Evolutionary conservation across 352 stramenopile species (phyloP).

Genomic region (Aphanomyces euteiches): DNA sequence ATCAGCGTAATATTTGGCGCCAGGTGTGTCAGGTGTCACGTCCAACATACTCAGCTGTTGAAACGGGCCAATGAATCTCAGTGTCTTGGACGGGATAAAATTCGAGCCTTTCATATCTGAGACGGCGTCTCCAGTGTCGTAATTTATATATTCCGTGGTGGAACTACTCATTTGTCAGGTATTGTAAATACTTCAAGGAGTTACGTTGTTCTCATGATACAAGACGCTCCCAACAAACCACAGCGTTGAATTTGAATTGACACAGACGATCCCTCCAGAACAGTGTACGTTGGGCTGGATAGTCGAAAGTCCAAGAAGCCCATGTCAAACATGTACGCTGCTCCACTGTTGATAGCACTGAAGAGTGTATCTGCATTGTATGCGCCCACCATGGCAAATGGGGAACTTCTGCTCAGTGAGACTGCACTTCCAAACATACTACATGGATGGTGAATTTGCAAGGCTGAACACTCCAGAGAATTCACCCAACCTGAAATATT

Average conservation of each 20-base stretch:
- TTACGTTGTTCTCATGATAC: conserved; percentile 52
- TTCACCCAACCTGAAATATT: conserved; percentile 67
- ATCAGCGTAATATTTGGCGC: conserved; percentile 31
- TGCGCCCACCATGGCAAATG: conserved; percentile 86
- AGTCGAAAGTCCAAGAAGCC: conserved; percentile 86
- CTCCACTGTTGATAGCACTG: conserved; percentile 87
- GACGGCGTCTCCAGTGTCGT: conserved; percentile 68
- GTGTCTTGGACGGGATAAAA: not conserved
- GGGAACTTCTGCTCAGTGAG: conserved; percentile 47
- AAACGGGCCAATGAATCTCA: conserved; percentile 54
- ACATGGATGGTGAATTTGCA: conserved; percentile 24
- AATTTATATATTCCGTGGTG: conserved; percentile 48
- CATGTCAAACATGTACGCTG: conserved; percentile 90
- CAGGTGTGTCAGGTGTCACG: conserved; percentile 39
- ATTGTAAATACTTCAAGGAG: not conserved
- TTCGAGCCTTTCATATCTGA: conserved; percentile 54
- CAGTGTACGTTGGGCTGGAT: conserved; percentile 58
- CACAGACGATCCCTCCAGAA: conserved; percentile 82
- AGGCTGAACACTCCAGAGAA: not conserved
- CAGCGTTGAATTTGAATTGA: conserved; percentile 74
- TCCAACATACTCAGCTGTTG: conserved; percentile 60
- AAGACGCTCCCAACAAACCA: conserved; percentile 47
- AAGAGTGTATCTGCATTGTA: conserved; percentile 91
- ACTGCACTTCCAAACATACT: conserved; percentile 83
- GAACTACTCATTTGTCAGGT: conserved; percentile 13